phyloP scores from a whole-genome alignment of 192 early-diverging fungal genomes.

The Glomus cerebriforme region DNA sequence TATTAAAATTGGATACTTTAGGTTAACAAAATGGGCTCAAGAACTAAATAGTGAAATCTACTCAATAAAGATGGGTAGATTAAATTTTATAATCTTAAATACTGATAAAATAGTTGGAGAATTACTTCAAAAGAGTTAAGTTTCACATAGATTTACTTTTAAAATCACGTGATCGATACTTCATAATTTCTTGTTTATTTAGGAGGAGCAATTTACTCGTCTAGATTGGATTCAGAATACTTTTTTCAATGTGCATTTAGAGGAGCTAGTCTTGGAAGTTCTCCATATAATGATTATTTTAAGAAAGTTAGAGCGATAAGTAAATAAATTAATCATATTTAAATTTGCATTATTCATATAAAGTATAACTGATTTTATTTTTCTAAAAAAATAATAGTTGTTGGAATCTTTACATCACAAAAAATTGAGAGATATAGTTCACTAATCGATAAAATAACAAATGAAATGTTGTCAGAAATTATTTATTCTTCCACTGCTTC shows the following conservation, averaged over 20 bases:
- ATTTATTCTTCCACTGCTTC: not conserved
- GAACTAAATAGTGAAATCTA: not conserved
- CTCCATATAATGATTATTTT: not conserved
- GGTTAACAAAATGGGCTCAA: not conserved
- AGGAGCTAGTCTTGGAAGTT: not conserved
- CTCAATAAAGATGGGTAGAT: not conserved
- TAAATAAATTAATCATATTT: not conserved
- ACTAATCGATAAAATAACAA: not conserved
- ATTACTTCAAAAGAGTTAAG: not conserved
- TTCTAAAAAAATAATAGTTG: not conserved
- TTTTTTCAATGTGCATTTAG: not conserved
- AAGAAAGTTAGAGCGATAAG: not conserved
- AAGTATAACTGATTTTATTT: not conserved
- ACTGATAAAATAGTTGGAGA: not conserved
- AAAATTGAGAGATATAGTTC: not conserved
- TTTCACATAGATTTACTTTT: not conserved
- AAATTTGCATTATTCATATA: not conserved
- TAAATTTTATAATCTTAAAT: not conserved
- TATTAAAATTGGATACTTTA: not conserved
- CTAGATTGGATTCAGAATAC: not conserved
- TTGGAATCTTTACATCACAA: not conserved
- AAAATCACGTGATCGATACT: not conserved
- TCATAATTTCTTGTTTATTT: not conserved
- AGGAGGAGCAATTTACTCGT: constrained; percentile 1
- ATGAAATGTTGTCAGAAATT: not conserved